Percentiles rank a stretch among this genome's conserved stretches.
phyloP scores from a whole-genome alignment of 139 green algal genomes.

The Coccomyxa sp. region DNA sequence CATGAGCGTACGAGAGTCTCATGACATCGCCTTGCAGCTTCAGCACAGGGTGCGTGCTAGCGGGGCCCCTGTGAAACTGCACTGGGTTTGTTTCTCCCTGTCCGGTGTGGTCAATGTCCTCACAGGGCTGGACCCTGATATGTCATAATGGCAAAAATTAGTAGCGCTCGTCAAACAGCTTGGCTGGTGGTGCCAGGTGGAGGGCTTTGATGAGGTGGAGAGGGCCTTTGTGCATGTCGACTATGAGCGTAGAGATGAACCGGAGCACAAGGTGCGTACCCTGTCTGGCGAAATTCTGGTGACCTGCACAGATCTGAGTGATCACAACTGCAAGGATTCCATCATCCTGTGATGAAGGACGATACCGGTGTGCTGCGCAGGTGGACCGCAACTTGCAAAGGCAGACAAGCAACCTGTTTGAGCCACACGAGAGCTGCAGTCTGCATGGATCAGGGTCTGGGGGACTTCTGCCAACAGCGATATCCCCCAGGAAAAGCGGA shows the following conservation, averaged over 20 bases:
- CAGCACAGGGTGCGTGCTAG: slow-evolving; percentile 64
- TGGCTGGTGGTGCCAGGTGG: slow-evolving; percentile 38
- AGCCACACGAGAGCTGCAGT: neutral
- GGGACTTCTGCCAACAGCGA: too few species aligned
- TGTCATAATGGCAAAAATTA: neutral
- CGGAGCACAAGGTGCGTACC: slow-evolving; percentile 46
- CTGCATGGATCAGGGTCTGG: neutral
- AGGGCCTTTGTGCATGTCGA: slow-evolving; percentile 75
- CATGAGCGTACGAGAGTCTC: slow-evolving; percentile 53
- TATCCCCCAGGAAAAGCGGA: too few species aligned
- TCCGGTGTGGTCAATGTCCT: too few species aligned
- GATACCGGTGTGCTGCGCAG: neutral
- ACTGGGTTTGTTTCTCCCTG: neutral
- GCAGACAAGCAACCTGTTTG: slow-evolving; percentile 5
- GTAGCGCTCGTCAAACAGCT: neutral
- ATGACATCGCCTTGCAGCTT: slow-evolving; percentile 67
- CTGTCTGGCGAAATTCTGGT: neutral
- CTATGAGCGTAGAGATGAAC: slow-evolving; percentile 42
- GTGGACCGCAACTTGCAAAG: slow-evolving; percentile 12
- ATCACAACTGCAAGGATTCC: neutral
- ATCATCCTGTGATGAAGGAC: neutral
- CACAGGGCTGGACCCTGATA: too few species aligned
- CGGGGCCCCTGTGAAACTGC: neutral
- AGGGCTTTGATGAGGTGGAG: slow-evolving; percentile 66
- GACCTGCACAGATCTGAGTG: neutral